Evolutionary conservation across 495 filamentous ascomycete species (phyloP).

Genomic region (Pseudomonodictys pantanalensis): DNA sequence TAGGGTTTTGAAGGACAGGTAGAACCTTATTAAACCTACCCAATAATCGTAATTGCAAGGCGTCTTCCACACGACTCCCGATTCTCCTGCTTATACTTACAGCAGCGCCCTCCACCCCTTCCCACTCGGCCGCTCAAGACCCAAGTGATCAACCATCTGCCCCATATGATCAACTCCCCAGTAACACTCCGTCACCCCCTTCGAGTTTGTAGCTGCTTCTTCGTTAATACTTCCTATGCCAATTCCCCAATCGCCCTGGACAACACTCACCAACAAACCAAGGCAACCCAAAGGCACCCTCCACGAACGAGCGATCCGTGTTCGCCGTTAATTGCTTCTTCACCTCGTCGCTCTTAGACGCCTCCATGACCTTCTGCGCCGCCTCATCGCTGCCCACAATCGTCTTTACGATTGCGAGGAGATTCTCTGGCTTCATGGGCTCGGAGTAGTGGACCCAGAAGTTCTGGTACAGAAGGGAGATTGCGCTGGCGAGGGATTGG

Average conservation of each 20-base stretch:
- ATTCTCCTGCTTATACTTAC: slow-evolving; percentile 34
- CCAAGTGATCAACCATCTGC: slow-evolving; percentile 61
- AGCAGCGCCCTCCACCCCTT: slow-evolving; percentile 53
- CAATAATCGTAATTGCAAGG: too few relatives aligned
- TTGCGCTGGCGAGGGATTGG: slow-evolving; percentile 43
- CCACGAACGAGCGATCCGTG: slow-evolving; percentile 56
- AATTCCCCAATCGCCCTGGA: neutral
- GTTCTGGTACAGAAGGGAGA: slow-evolving; percentile 53
- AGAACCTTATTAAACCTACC: too few relatives aligned
- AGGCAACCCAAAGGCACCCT: slow-evolving; percentile 69
- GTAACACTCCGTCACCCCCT: slow-evolving; percentile 61
- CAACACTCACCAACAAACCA: slow-evolving; percentile 60
- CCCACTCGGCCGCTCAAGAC: slow-evolving; percentile 46
- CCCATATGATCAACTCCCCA: slow-evolving; percentile 71
- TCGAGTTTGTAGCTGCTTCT: slow-evolving; percentile 47
- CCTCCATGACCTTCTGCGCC: slow-evolving; percentile 45
- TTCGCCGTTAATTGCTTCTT: slow-evolving; percentile 55
- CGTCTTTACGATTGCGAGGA: slow-evolving; percentile 47
- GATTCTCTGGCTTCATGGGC: slow-evolving; percentile 51
- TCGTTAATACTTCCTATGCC: neutral
- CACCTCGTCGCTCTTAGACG: slow-evolving; percentile 47
- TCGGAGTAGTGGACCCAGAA: slow-evolving; percentile 57
- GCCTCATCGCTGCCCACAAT: slow-evolving; percentile 50
- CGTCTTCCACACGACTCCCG: too few relatives aligned
- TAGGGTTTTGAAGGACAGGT: too few relatives aligned